Base-by-base conservation (phyloP, 2,329 filamentous ascomycete genomes). In the Colletotrichum liaoningense region DNA sequence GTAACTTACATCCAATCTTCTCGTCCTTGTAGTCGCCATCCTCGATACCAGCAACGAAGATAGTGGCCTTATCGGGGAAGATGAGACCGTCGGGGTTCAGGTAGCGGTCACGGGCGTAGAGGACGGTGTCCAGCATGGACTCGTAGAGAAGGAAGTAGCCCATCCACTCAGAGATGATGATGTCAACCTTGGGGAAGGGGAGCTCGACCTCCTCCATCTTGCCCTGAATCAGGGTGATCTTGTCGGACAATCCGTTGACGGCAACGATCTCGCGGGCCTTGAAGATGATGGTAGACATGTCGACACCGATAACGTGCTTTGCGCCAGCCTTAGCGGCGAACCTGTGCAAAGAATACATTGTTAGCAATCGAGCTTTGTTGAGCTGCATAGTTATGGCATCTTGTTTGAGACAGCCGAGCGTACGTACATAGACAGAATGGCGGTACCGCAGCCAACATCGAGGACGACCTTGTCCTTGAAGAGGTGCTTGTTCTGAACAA, bases 111-210 rank as follows among this genome's bases (percentile, higher is more conserved):
- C 97, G 93, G 30, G 97, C 97, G 82, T 98, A 98, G 73, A 99
- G 90, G 63, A 99, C 97, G 38, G 97, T 99, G 87, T 99, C 97
- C 81, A 99, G 86, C 97, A 99, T 99, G 90, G 91, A 94, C 91
- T 99, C 97, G 86, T 99, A 99, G 74, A 99, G 92, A 66, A 99
- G 88, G 88, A 98, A 98, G 88, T 99, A 99, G 42, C 97, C 97
- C 97, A 99, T 99, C 97, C 97, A 99, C 88, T 99, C 97, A 2
- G 96, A 98, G 83, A 99, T 97, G 86, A 99, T 99, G 83, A 99
- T 99, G 82, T 99, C 97, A 77, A 99, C 97, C 86, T 98, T 94
- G 80, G 95, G 93, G 85, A 93, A 98, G 24, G 97, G 97, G 75
- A 99, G 88, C 80, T 93, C 88, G 58, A 99, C 95, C 87, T 99